Base-by-base conservation (phyloP, 345 rosid genomes). In the Boechera stricta region DNA sequence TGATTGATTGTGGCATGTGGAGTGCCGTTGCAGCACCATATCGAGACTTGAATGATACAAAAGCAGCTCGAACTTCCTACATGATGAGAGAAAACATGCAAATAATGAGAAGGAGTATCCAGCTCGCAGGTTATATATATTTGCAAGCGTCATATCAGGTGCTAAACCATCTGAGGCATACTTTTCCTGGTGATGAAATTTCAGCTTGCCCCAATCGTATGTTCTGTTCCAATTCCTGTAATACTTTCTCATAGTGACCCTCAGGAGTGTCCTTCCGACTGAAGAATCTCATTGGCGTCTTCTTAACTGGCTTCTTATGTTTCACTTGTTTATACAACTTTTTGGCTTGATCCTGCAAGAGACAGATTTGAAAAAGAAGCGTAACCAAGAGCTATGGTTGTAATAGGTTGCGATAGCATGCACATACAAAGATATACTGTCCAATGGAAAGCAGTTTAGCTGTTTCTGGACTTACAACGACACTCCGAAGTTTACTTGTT, bases 51-150 rank as follows among this genome's bases (percentile, higher is more conserved):
- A 94, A 94, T 72, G 98, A 94, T 67, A 92, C 98, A 85, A 94
- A 94, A 53, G 98, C 98, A 82, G 98, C 98, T 72, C 85, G 84
- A 78, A 87, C 86, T 83, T 90, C 98, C 98, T 92, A 55, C 59
- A 67, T 39, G 26, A 81, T 61, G 28, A 73, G 74, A 77, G 15
- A 69, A 71, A 53, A 52, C 74, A 75, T 64, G 65, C 49, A 75
- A 53, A 65, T 57, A 1, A 47, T 64, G 42, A 72, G 61, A 18
- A 63, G 10, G 24, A 56, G 4, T 29, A 13, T 32, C 45, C 9
- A 67, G 68, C 42, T 33, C 9, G 5, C 11, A 77, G 44, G n/a
- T 56, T 33, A 26, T 24, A 48, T 45, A 48, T 32, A 56, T 39
- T 45, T 62, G 44, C 41, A 31, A 47, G 15, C 28, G 45, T 31